A percentile compares a stretch with the other conserved stretches of the same genome.
Evolutionary conservation across 2,329 filamentous ascomycete genomes (phyloP).

Genomic region (Calycina marina): DNA sequence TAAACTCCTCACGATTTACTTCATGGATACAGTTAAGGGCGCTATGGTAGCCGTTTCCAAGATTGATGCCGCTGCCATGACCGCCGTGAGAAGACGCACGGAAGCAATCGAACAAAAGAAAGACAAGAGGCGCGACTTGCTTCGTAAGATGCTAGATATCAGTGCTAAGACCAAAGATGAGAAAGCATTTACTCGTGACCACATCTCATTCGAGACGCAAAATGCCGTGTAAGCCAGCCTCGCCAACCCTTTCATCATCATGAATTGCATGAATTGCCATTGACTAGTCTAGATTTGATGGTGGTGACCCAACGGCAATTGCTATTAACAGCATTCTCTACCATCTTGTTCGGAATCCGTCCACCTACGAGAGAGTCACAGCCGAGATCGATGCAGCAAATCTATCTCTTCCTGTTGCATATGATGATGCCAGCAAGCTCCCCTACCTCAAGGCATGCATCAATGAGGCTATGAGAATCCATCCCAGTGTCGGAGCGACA

Average conservation of each 20-base stretch:
- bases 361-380: conserved; percentile 2
- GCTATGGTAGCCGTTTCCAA: neutral
- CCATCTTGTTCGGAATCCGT: conserved; percentile 7
- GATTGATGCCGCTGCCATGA: conserved; percentile 2
- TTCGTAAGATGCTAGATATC: neutral
- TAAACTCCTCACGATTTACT: too few species aligned
- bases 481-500: conserved; percentile 31
- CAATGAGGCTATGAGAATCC: conserved; percentile 36
- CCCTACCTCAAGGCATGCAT: conserved; percentile 28
- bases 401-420: conserved; percentile 2
- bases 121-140: neutral
- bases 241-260: neutral
- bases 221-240: neutral
- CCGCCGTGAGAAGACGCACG: conserved; percentile 3
- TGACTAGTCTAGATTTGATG: conserved; percentile 3
- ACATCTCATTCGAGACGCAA: neutral
- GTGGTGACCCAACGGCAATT: conserved; percentile 9
- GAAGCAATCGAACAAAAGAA: conserved; percentile 1
- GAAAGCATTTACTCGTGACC: neutral
- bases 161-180: neutral
- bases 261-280: neutral
- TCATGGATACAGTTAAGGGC: conserved; percentile 3
- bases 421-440: conserved; percentile 1
- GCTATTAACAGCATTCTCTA: conserved; percentile 8
- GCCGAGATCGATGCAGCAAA: conserved; percentile 6